Evolutionary conservation across 345 rosid species (phyloP), one percentile per base, ranked within the genome.

Genomic region (Microthlaspi erraticum): DNA sequence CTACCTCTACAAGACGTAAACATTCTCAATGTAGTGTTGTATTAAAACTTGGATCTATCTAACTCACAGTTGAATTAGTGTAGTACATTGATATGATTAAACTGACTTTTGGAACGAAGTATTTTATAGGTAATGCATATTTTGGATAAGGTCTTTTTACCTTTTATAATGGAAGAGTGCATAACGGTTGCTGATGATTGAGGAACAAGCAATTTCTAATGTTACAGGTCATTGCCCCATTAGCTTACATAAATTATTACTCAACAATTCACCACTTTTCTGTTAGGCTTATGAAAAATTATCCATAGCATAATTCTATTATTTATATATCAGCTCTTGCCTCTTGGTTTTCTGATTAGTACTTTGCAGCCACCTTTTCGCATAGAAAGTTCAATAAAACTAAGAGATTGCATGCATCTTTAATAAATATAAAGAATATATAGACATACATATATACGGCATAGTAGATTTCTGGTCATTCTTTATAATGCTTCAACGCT

Each of bases 181-280:
- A 62, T 29, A 53, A 60, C 44, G 16, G 74, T 63, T 63, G 71
- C 54, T 76, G 48, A 76, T 76, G 61, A 76, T 76, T 76, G 65
- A 69, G 60, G 66, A 56, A 56, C 61, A 55, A 63, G 48, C 60
- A 46, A 60, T 41, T 74, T 66, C 36, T 41, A 42, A 62, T 43
- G 19, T 32, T 61, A 76, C 79, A 76, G 79, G 7, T 76, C 79
- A 76, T 39, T 41, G 17, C 13, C 61, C 66, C 79, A 69, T 68
- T 75, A 61, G 14, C 51, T 36, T 10, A 13, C 13, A 36, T 54
- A 17, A 44, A 66, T 59, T 43, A 75, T 68, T 68, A 60, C 33
- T 34, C 54, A 60, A 17, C 67, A 52, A 60, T 67, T 60, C n/a
- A 41, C 61, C 42, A 67, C 46, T 66, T 73, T 56, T 60, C 46